A percentile compares a stretch with the other conserved stretches of the same genome.
Conservation (phyloP, 495 filamentous ascomycete genomes). For the Penicillium alfredii region DNA sequence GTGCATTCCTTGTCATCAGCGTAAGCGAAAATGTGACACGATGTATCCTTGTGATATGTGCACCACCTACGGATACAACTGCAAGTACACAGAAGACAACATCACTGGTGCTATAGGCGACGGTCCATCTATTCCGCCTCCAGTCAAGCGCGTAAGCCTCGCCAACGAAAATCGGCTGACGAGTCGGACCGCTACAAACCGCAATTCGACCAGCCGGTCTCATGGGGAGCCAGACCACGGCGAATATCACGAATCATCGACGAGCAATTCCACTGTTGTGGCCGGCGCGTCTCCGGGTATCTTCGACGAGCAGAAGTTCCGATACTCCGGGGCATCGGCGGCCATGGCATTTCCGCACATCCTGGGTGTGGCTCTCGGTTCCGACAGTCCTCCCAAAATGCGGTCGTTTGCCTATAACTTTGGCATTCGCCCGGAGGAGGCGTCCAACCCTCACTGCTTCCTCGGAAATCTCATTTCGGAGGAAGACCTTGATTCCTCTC, state of each 20-base stretch:
- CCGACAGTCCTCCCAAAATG: constrained; percentile 23
- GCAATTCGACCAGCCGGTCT: constrained; percentile 5
- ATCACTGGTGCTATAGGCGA: constrained; percentile 3
- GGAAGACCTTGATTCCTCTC: constrained; percentile 22
- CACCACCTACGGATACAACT: constrained; percentile 26
- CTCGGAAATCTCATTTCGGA: constrained; percentile 23
- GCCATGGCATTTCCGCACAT: constrained; percentile 33
- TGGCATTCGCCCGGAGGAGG: constrained; percentile 28
- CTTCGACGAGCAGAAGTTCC: constrained; percentile 28
- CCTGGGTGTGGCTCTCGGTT: constrained; percentile 24
- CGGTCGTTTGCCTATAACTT: constrained; percentile 29
- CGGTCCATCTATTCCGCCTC: background rate
- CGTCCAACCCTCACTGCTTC: constrained; percentile 16
- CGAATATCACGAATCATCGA: constrained; percentile 12
- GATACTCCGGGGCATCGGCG: constrained; percentile 26
- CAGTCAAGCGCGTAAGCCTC: constrained; percentile 11
- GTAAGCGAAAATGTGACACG: constrained; percentile 32
- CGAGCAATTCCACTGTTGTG: constrained; percentile 13
- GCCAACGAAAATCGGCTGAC: constrained; percentile 6
- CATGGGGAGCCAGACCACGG: constrained; percentile 3
- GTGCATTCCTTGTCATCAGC: constrained; percentile 31
- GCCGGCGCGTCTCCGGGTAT: constrained; percentile 20
- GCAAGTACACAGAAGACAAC: constrained; percentile 21
- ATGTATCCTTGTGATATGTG: constrained; percentile 26
- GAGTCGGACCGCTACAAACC: background rate